Conservation (phyloP, 1,284 basidiomycete species). For the Trametes hirsuta region DNA sequence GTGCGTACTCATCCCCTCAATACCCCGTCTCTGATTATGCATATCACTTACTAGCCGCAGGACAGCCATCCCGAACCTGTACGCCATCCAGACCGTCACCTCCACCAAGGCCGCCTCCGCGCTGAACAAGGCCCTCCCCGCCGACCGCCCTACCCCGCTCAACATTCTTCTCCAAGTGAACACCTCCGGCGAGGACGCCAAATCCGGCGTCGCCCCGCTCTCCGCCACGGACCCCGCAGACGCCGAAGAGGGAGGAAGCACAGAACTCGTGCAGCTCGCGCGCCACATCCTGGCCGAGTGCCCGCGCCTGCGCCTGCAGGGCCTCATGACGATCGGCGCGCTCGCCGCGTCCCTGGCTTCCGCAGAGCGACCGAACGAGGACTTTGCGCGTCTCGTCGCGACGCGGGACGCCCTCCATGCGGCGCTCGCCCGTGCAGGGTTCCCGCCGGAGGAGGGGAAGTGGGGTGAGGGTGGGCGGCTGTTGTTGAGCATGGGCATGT, state of each 20-base stretch:
- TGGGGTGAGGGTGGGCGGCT: slow-evolving; percentile 65
- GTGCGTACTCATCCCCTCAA: slow-evolving; percentile 43
- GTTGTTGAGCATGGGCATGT: slow-evolving; percentile 98
- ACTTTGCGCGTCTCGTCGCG: slow-evolving; percentile 76
- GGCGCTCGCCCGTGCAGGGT: slow-evolving; percentile 42
- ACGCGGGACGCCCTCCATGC: slow-evolving; percentile 64
- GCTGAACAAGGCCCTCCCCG: slow-evolving; percentile 78
- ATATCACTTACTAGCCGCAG: slow-evolving; percentile 12
- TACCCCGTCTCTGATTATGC: slow-evolving; percentile 4
- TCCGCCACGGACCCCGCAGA: not conserved
- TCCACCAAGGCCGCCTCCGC: slow-evolving; percentile 84
- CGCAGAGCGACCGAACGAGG: slow-evolving; percentile 70
- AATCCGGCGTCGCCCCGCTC: slow-evolving; percentile 83
- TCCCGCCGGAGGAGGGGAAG: slow-evolving; percentile 29
- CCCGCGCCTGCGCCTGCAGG: slow-evolving; percentile 75
- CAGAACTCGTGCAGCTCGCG: slow-evolving; percentile 72
- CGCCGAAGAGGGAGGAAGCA: slow-evolving; percentile 21
- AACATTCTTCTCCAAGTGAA: slow-evolving; percentile 92
- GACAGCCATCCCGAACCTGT: slow-evolving; percentile 87
- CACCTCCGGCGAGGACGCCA: slow-evolving; percentile 89
- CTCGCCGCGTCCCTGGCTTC: slow-evolving; percentile 68
- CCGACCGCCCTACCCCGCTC: slow-evolving; percentile 52
- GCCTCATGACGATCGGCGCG: slow-evolving; percentile 97
- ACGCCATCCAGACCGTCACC: slow-evolving; percentile 90
- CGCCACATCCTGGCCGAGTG: slow-evolving; percentile 74